Evolutionary conservation across 139 green algal genomes (phyloP).

Genomic region (Diplosphaera chodatii): DNA sequence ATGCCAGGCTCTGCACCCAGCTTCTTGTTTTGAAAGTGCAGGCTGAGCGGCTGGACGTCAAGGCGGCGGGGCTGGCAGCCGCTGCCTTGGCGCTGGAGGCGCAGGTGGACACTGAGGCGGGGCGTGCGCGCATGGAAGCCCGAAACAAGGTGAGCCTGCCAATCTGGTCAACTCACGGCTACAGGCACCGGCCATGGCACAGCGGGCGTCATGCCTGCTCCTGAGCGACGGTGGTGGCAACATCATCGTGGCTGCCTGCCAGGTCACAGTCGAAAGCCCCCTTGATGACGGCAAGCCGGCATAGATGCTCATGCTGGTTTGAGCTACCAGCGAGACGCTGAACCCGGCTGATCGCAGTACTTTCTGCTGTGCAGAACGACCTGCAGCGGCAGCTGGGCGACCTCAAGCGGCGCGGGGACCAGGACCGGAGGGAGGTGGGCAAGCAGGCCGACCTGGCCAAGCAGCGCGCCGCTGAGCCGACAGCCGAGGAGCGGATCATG

Average conservation of each 20-base stretch:
- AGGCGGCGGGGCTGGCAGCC: slow-evolving; percentile 8
- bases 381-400: not conserved
- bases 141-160: not conserved
- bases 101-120: slow-evolving; percentile 11
- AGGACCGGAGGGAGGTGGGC: not conserved
- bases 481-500: not conserved
- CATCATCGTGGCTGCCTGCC: no score
- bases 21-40: no score
- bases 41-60: slow-evolving; percentile 24
- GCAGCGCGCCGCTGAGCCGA: not conserved
- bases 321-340: no score
- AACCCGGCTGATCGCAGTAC: no score
- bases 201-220: no score
- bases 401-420: not conserved
- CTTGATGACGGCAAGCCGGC: no score
- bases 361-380: not conserved
- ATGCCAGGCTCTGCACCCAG: no score
- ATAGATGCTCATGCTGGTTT: no score
- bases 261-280: no score
- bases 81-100: slow-evolving; percentile 10
- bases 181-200: no score
- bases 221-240: no score
- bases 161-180: no score
- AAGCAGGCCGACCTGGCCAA: not conserved
- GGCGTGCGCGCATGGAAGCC: not conserved